Conservation (phyloP, 2,329 filamentous ascomycete genomes). For the Alternaria sp. region DNA sequence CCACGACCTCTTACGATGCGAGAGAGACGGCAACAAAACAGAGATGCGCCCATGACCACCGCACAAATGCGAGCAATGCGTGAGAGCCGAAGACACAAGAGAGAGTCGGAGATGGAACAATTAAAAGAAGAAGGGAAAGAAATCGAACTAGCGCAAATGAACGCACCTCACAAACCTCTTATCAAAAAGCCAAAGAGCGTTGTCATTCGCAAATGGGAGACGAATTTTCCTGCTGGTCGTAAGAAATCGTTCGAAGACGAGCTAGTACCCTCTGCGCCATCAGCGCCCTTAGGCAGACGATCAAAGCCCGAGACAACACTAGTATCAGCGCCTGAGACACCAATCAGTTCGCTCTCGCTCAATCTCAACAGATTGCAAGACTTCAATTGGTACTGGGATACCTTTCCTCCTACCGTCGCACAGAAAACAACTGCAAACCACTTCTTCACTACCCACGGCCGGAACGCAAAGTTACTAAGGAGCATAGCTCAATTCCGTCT, state of each 20-base stretch:
- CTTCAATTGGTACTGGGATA: slow-evolving; percentile 46
- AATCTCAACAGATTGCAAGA: slow-evolving; percentile 16
- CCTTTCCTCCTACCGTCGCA: slow-evolving; percentile 30
- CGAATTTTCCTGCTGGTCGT: not conserved
- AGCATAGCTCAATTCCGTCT: slow-evolving; percentile 65
- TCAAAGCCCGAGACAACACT: not conserved
- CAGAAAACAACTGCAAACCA: slow-evolving; percentile 50
- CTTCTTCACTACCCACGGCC: slow-evolving; percentile 51
- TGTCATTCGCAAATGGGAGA: not conserved
- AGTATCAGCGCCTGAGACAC: slow-evolving; percentile 4
- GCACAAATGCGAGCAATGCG: not conserved
- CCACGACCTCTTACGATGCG: slow-evolving; percentile 5
- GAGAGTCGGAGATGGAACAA: not conserved
- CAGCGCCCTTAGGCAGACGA: slow-evolving; percentile 6
- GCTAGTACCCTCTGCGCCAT: slow-evolving; percentile 22
- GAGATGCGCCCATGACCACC: not conserved
- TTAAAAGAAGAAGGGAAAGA: not conserved
- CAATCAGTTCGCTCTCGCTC: slow-evolving; percentile 5
- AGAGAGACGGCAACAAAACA: slow-evolving; percentile 8
- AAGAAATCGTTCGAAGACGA: not conserved
- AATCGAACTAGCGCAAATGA: not conserved
- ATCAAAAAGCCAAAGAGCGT: not conserved
- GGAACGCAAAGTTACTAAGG: slow-evolving; percentile 62
- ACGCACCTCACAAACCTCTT: not conserved
- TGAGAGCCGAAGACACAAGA: not conserved